phyloP scores from a whole-genome alignment of 2,329 filamentous ascomycete species.

The Ophiostoma perfectum region DNA sequence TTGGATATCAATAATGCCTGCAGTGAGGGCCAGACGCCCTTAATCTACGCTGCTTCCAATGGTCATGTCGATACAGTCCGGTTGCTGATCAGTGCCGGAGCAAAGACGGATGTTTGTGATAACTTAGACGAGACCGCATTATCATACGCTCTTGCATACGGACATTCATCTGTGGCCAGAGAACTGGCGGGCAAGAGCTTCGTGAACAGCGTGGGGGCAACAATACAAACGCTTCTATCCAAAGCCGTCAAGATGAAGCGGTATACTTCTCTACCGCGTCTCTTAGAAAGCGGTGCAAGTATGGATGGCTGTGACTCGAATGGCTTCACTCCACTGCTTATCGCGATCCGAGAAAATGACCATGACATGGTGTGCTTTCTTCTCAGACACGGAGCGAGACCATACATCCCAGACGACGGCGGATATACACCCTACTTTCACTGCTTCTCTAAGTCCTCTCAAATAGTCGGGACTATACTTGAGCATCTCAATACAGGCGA shows the following conservation, averaged over 20 bases:
- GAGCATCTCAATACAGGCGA: not conserved
- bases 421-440: not conserved
- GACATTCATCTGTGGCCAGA: not conserved
- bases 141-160: not conserved
- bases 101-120: not conserved
- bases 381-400: not conserved
- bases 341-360: not conserved
- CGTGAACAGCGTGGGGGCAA: not conserved
- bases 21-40: not conserved
- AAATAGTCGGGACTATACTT: not conserved
- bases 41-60: not conserved
- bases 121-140: not conserved
- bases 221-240: not conserved
- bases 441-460: too few species aligned
- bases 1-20: not conserved
- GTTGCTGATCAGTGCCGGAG: not conserved
- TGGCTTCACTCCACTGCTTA: not conserved
- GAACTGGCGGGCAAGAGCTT: not conserved
- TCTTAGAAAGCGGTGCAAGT: not conserved
- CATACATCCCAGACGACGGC: not conserved
- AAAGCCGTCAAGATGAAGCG: too few species aligned
- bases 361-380: not conserved
- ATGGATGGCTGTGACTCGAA: not conserved
- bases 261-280: too few species aligned
- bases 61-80: not conserved